A percentile compares a stretch with the other conserved stretches of the same genome.
Conservation (phyloP, 805 yeast genomes). For the Wickerhamomyces xylosicus region DNA sequence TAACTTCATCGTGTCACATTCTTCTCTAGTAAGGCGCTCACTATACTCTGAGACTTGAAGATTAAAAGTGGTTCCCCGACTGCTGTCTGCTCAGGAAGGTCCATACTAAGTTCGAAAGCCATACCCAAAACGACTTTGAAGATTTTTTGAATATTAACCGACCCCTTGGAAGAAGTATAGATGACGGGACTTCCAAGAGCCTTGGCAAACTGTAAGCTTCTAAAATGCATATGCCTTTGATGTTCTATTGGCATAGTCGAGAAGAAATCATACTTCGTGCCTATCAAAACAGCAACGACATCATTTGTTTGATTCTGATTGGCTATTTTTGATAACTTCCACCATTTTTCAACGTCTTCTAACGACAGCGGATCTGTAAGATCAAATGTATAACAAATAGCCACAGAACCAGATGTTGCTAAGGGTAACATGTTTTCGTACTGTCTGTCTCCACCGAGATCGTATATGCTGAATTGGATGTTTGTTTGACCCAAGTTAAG, state of each 20-base stretch:
- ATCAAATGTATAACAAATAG: slow-evolving; percentile 84
- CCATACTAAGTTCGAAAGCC: slow-evolving; percentile 73
- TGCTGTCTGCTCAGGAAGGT: slow-evolving; percentile 68
- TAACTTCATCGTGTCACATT: too few species aligned
- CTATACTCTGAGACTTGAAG: too few species aligned
- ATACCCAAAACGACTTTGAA: slow-evolving; percentile 85
- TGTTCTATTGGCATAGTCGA: slow-evolving; percentile 69
- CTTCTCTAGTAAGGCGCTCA: too few species aligned
- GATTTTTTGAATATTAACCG: slow-evolving; percentile 88
- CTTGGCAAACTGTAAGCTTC: slow-evolving; percentile 74
- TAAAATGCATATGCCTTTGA: slow-evolving; percentile 74
- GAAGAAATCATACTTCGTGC: slow-evolving; percentile 88
- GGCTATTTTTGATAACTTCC: slow-evolving; percentile 80
- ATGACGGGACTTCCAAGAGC: slow-evolving; percentile 82
- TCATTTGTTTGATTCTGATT: slow-evolving; percentile 51
- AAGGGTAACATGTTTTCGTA: slow-evolving; percentile 92
- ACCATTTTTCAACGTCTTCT: slow-evolving; percentile 91
- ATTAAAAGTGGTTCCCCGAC: slow-evolving; percentile 84
- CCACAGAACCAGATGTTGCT: slow-evolving; percentile 87
- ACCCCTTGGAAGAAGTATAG: slow-evolving; percentile 85
- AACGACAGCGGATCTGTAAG: slow-evolving; percentile 78
- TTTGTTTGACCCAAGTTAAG: slow-evolving; percentile 78
- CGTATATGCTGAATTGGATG: slow-evolving; percentile 90
- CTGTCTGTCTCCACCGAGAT: slow-evolving; percentile 91
- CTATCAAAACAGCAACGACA: slow-evolving; percentile 85